These are phyloP conservation scores for Lupinus albus DNA, from an alignment of 306 rosid species.

Conservation along the genomic window DNA sequence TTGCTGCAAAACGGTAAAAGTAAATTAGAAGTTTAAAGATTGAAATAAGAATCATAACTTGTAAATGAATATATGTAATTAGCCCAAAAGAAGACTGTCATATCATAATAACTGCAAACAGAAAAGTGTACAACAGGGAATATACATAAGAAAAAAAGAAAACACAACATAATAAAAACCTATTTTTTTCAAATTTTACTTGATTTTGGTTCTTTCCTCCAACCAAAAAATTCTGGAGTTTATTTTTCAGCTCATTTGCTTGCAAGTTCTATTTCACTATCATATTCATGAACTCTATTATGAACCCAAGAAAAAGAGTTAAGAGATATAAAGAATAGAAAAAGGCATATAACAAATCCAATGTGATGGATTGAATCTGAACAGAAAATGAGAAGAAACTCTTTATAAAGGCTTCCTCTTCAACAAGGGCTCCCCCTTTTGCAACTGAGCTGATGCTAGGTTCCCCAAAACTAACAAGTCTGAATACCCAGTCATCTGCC, in stretches of 20 bases:
- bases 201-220: conserved; percentile 32
- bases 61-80: conserved; percentile 14
- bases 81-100: conserved; percentile 6
- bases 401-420: no score
- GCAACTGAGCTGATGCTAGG: no score
- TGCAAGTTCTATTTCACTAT: conserved; percentile 20
- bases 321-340: no score
- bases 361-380: no score
- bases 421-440: no score
- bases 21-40: conserved; percentile 36
- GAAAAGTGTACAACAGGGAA: conserved; percentile 23
- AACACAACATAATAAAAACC: conserved; percentile 19
- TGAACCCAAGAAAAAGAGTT: no score
- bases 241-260: conserved; percentile 15
- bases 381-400: no score
- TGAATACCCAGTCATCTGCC: no score
- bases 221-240: conserved; percentile 14
- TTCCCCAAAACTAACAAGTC: no score
- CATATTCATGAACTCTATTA: background rate
- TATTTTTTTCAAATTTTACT: background rate
- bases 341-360: no score
- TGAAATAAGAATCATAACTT: conserved; percentile 6
- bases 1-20: conserved; percentile 57
- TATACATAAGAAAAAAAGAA: conserved; percentile 17
- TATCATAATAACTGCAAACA: conserved; percentile 4